Evolutionary conservation across 164 flowering plant genomes (phyloP).

Genomic region (Vitis rupestris): DNA sequence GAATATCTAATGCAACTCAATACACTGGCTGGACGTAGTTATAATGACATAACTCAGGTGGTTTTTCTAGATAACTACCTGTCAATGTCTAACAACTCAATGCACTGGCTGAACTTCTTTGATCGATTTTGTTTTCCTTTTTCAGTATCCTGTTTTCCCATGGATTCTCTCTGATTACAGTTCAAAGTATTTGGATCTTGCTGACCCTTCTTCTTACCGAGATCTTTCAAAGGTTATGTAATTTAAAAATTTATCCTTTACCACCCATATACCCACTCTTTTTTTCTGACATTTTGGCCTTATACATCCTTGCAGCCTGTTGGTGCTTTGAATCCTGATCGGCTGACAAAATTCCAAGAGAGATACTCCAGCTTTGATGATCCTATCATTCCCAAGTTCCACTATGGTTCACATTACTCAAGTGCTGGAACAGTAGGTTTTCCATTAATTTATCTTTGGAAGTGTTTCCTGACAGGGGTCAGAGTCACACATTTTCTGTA

Average conservation of each 20-base stretch:
- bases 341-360: slow-evolving; percentile 81
- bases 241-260: slow-evolving; percentile 4
- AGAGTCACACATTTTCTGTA: too few species aligned
- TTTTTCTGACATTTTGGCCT: background rate
- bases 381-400: slow-evolving; percentile 95
- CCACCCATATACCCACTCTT: background rate
- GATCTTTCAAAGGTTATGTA: slow-evolving; percentile 86
- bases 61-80: slow-evolving; percentile 1
- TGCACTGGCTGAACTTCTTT: too few species aligned
- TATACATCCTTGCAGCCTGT: slow-evolving; percentile 66
- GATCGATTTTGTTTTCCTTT: slow-evolving; percentile 7
- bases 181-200: slow-evolving; percentile 72
- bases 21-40: slow-evolving; percentile 97
- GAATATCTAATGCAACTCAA: slow-evolving; percentile 98
- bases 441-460: background rate
- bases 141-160: slow-evolving; percentile 97
- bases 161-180: slow-evolving; percentile 96
- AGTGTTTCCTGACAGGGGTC: too few species aligned
- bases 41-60: slow-evolving; percentile 98
- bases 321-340: slow-evolving; percentile 89
- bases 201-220: slow-evolving; percentile 72
- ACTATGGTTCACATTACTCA: slow-evolving; percentile 99
- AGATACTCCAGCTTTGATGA: slow-evolving; percentile 93
- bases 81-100: too few species aligned
- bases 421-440: slow-evolving; percentile 95